Percentiles rank a stretch among this genome's conserved stretches.
phyloP scores from a whole-genome alignment of 208 protist genomes.

The Kentomonas sorsogonicus region DNA sequence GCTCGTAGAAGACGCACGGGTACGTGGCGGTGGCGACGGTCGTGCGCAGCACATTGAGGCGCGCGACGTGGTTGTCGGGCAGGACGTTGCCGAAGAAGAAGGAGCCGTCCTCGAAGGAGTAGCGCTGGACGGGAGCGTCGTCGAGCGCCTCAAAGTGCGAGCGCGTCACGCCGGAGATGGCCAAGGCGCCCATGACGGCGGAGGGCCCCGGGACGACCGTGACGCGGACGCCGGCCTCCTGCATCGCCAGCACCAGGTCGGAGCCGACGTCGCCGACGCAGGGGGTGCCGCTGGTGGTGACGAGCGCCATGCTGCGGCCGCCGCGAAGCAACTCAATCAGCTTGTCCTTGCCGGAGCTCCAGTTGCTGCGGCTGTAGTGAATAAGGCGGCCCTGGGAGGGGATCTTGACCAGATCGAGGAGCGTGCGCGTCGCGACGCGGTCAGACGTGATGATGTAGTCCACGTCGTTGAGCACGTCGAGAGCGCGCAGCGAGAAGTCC shows the following conservation, averaged over 20 bases:
- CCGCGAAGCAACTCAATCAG: conserved; percentile 81
- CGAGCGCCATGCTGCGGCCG: conserved; percentile 86
- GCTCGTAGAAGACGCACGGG: conserved; percentile 86
- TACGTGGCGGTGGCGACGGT: conserved; percentile 48
- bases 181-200: conserved; percentile 71
- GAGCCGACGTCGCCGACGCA: conserved; percentile 81
- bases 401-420: conserved; percentile 83
- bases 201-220: conserved; percentile 77
- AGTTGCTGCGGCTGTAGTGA: conserved; percentile 78
- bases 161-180: conserved; percentile 59
- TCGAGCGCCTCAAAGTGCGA: conserved; percentile 39
- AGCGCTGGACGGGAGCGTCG: too few species aligned
- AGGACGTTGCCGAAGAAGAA: conserved; percentile 88
- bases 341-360: conserved; percentile 51
- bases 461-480: conserved; percentile 77
- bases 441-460: conserved; percentile 89
- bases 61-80: conserved; percentile 50
- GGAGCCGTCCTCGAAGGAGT: conserved; percentile 58
- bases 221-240: conserved; percentile 68
- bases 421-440: conserved; percentile 69
- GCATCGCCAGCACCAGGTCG: conserved; percentile 80
- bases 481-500: conserved; percentile 79
- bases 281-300: conserved; percentile 84
- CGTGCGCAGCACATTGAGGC: conserved; percentile 60
- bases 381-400: conserved; percentile 75